Base-by-base conservation (phyloP, 1,139 yeast species). In the Casaregolazyma suthepensis region DNA sequence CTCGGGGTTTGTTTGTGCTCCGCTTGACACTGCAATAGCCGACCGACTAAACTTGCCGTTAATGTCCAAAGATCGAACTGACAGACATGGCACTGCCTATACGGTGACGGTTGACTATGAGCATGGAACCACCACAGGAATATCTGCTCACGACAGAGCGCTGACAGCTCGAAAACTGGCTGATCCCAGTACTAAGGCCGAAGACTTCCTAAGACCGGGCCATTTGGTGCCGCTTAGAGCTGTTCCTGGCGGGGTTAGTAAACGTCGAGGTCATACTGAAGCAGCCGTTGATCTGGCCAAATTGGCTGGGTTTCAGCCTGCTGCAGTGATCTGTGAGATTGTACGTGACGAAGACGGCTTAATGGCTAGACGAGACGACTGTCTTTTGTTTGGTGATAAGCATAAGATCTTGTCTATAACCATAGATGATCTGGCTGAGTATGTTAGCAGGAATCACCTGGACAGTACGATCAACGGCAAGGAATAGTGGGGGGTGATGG, bases 211-310 rank as follows among this genome's bases (percentile, higher is more conserved):
- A 65, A 82, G 86, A 65, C 99, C 99, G 0, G 99, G 99, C 26
- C 99, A 94, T 66, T 73, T 93, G 43, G 81, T 93, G 59, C 99
- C 99, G 2, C 76, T 94, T 65, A 79, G 98, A 63, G 98, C 98
- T 2, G 87, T 79, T 19, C 87, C 87, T 23, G 96, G 96, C 1
- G 85, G 96, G 50, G 82, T 93, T 56, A 75, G 81, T 54, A 74
- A 75, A 52, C 85, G 99, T 75, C 77, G 88, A 59, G 99, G 99
- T n/a, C 99, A 94, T 68, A 94, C 99, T 6, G 99, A 94, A 72
- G 98, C 99, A 9, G 91, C 91, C 35, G 96, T 93, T 12, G 96
- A 93, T 66, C 76, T 94, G 60, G 85, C 96, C 66, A 75, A 75
- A 63, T 75, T 91, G 65, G 78, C 93, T 2, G 91, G 90, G 0